Evolutionary conservation across 768 basidiomycete genomes (phyloP).

Genomic region (Hemileccinum rubropunctum): DNA sequence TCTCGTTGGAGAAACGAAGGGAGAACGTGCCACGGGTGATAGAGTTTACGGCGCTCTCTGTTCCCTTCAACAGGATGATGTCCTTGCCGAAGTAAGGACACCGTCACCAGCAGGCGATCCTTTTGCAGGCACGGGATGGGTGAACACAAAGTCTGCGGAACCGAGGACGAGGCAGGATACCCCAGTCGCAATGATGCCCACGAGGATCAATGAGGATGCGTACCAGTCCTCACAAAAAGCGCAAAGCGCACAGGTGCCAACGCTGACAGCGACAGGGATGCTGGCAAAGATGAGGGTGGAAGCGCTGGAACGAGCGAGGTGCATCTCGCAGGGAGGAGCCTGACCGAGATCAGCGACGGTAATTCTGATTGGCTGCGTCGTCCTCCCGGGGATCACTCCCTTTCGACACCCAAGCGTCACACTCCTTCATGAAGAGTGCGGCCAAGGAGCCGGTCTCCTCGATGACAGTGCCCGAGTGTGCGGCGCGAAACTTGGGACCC

Average conservation of each 20-base stretch:
- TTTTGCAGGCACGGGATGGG: slow-evolving; percentile 22
- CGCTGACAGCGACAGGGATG: slow-evolving; percentile 21
- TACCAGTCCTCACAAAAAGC: slow-evolving; percentile 24
- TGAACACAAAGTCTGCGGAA: slow-evolving; percentile 21
- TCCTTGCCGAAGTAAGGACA: slow-evolving; percentile 16
- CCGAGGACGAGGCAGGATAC: slow-evolving; percentile 24
- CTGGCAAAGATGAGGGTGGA: slow-evolving; percentile 8
- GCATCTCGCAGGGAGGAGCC: slow-evolving; percentile 8
- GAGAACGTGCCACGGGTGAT: slow-evolving; percentile 28
- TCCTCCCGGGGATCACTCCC: slow-evolving; percentile 10
- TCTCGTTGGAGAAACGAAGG: slow-evolving; percentile 17
- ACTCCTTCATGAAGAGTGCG: slow-evolving; percentile 42
- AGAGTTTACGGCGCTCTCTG: slow-evolving; percentile 27
- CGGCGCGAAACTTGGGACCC: slow-evolving; percentile 70
- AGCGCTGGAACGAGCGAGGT: not conserved
- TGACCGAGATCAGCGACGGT: slow-evolving; percentile 10
- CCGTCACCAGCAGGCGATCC: slow-evolving; percentile 29
- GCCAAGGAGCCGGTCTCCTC: slow-evolving; percentile 50
- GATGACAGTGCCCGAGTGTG: slow-evolving; percentile 55
- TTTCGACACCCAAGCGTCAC: slow-evolving; percentile 6
- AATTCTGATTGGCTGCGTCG: slow-evolving; percentile 3
- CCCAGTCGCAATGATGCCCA: slow-evolving; percentile 30
- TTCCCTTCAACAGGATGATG: slow-evolving; percentile 26
- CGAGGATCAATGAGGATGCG: slow-evolving; percentile 26
- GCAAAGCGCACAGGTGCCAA: slow-evolving; percentile 19